Base-by-base conservation (phyloP, 2,329 filamentous ascomycete species). In the Epichloe coenophiala region DNA sequence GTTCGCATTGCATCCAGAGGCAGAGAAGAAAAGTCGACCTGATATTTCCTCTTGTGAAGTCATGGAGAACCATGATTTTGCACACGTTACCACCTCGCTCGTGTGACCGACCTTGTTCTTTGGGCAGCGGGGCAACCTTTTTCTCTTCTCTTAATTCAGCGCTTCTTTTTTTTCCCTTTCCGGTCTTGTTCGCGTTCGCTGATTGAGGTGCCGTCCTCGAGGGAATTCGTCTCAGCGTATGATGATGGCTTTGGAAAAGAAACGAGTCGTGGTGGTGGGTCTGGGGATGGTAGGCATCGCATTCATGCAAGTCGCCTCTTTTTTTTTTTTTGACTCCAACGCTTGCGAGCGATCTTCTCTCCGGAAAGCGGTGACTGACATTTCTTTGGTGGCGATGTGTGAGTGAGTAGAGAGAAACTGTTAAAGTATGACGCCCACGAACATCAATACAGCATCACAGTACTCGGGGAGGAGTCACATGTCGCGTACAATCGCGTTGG, bases 401-500 rank as follows among this genome's bases (percentile, higher is more conserved):
- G 19, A 33, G 12, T 4, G 5, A 12, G 8, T 58, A 94, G 88
- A 59, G 89, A 95, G 67, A 95, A 95, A 67, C 68, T 95, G 9
- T 74, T 95, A 61, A 95, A 95, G 60, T 79, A 89, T 48, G 89
- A 95, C 63, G 78, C 81, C 2, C 82, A 85, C 60, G 69, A 79
- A 55, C 74, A 83, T 59, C 83, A 89, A 64, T 95, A 89, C 63
- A 80, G 88, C 55, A 78, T 95, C 48, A 76, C 88, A 1, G 88
- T 95, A 11, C 84, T 96, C 54, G 89, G 89, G 54, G 89, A 95
- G 60, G 89, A 95, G 63, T 73, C 84, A 19, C 85, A 95, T 69
- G 71, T 95, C 49, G 89, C 89, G 19, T 95, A 95, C 66, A 95
- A 95, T 64, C 82, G 90, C 52, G 89, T 95, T 33, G 89, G 89